A percentile compares a stretch with the other conserved stretches of the same genome.
phyloP scores from a whole-genome alignment of 345 rosid species.

The Eucalyptus brandiana region DNA sequence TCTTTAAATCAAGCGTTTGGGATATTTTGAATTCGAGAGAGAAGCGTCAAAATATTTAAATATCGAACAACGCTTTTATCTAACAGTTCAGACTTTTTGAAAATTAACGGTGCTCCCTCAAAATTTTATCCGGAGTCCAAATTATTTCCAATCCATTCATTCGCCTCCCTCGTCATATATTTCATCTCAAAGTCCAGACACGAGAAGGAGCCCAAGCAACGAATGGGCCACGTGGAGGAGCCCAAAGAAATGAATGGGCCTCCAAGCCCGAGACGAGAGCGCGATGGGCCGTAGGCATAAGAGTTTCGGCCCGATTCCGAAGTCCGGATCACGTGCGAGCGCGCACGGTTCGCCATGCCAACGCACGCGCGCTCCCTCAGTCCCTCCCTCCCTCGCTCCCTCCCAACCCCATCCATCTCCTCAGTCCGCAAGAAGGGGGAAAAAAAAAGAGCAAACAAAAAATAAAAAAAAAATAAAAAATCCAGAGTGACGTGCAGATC shows the following conservation, averaged over 20 bases:
- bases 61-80: fast-evolving
- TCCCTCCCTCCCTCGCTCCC: neutral
- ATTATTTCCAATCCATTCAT: no score
- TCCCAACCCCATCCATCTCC: neutral
- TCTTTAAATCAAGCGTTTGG: no score
- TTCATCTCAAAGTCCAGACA: no score
- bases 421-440: neutral
- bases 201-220: neutral
- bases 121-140: no score
- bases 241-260: neutral
- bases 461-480: neutral
- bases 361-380: neutral
- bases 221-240: neutral
- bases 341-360: neutral
- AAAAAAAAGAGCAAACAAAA: neutral
- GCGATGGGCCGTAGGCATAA: neutral
- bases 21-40: no score
- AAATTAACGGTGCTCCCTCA: fast-evolving
- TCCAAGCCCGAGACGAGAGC: neutral
- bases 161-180: no score
- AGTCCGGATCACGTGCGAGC: neutral
- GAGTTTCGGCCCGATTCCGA: neutral
- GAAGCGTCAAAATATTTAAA: fast-evolving
- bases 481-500: slow-evolving; percentile 9
- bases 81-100: fast-evolving